A percentile compares a stretch with the other conserved stretches of the same genome.
Conservation (phyloP, 768 basidiomycete species). For the Coprinopsis cinerea region DNA sequence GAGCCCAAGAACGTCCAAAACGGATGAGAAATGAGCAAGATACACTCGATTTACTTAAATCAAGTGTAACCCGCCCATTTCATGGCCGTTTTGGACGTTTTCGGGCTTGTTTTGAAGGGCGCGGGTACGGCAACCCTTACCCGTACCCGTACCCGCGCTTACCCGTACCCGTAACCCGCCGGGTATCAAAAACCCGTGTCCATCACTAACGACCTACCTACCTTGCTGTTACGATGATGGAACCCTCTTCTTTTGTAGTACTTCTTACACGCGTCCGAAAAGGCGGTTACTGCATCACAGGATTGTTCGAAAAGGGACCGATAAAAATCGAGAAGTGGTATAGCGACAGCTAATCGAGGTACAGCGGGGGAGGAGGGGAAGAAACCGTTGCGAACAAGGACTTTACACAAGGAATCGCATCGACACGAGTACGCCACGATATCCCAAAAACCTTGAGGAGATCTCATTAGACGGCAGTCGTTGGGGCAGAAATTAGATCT, state of each 20-base stretch:
- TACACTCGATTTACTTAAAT: too few relatives aligned
- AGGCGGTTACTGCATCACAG: constrained; percentile 14
- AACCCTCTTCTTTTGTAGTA: constrained; percentile 12
- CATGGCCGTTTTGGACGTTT: too few relatives aligned
- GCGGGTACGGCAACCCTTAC: too few relatives aligned
- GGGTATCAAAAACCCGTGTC: too few relatives aligned
- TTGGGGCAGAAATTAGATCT: neutral
- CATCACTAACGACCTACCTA: too few relatives aligned
- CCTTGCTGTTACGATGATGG: neutral
- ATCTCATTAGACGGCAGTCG: neutral
- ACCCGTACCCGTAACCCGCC: too few relatives aligned
- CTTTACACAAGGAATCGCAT: constrained; percentile 23
- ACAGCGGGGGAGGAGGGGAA: constrained; percentile 13
- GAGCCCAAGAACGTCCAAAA: too few relatives aligned
- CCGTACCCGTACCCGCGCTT: too few relatives aligned
- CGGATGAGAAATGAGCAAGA: too few relatives aligned
- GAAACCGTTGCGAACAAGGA: constrained; percentile 12
- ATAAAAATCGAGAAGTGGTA: constrained; percentile 14
- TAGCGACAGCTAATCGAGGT: constrained; percentile 14
- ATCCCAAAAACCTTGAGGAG: neutral
- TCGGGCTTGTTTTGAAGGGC: neutral
- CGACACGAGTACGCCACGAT: neutral
- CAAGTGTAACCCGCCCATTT: too few relatives aligned
- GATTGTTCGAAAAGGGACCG: constrained; percentile 12
- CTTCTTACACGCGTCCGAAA: constrained; percentile 9